Percentiles rank a stretch among this genome's conserved stretches.
Evolutionary conservation across 208 protist species (phyloP).

Genomic region (Acanthamoeba culbertsoni): DNA sequence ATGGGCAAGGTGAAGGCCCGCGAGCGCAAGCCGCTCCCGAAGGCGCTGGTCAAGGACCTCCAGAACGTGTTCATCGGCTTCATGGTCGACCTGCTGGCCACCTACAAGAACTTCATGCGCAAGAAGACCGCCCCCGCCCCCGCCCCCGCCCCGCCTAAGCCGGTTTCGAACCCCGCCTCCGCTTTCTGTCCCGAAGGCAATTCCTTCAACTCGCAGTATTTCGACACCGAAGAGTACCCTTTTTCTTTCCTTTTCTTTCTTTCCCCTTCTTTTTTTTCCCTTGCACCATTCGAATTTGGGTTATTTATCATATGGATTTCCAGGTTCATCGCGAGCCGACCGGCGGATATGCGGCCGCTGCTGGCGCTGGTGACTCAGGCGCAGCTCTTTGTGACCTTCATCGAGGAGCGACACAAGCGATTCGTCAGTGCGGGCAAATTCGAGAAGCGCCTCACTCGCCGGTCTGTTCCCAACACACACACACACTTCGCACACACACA

Average conservation of each 20-base stretch:
- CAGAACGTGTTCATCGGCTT: constrained; percentile 50
- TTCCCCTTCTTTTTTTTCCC: not conserved
- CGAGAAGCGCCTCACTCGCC: not conserved
- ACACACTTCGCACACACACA: too few species aligned
- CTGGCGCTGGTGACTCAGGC: not conserved
- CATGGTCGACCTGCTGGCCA: constrained; percentile 44
- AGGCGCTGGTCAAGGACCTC: not conserved
- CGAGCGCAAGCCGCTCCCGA: not conserved
- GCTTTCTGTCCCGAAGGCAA: not conserved
- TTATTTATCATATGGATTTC: not conserved
- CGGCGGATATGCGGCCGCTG: not conserved
- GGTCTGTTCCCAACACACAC: too few species aligned
- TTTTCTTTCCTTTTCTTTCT: too few species aligned
- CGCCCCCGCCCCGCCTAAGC: not conserved
- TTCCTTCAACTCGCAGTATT: not conserved
- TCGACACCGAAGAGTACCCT: not conserved
- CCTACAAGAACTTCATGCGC: constrained; percentile 30
- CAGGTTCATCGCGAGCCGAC: not conserved
- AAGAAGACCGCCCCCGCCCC: not conserved
- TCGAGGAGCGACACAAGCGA: constrained; percentile 52
- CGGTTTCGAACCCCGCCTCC: too few species aligned
- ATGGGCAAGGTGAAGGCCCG: not conserved
- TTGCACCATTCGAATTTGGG: not conserved
- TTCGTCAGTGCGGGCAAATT: not conserved
- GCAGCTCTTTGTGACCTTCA: constrained; percentile 39